A percentile compares a stretch with the other conserved stretches of the same genome.
Conservation (phyloP, 202 grass and related monocot genomes). For the Sporobolus alterniflorus region DNA sequence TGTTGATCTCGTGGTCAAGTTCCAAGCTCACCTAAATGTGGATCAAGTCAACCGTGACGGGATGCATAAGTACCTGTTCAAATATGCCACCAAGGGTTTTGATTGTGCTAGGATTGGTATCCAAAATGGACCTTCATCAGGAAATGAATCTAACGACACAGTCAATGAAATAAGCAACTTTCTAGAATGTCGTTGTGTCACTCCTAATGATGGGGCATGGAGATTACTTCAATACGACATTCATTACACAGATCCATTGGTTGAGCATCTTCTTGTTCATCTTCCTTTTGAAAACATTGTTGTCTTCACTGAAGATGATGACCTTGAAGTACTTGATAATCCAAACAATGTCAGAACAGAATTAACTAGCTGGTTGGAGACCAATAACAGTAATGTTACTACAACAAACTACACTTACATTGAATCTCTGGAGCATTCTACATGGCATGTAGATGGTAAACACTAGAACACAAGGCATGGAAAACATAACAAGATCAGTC, state of each 20-base stretch:
- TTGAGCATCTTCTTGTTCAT: background rate
- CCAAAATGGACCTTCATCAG: no score
- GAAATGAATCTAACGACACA: no score
- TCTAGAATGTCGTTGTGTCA: background rate
- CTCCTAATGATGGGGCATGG: background rate
- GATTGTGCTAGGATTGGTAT: background rate
- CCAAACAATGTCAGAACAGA: no score
- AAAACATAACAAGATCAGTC: background rate
- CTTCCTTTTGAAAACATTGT: no score
- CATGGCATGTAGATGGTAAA: background rate
- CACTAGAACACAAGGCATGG: background rate
- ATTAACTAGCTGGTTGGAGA: background rate
- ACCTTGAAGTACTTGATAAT: no score
- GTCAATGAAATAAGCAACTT: background rate
- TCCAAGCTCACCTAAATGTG: background rate
- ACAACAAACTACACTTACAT: background rate
- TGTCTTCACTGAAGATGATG: no score
- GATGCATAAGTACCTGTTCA: background rate
- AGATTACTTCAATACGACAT: background rate
- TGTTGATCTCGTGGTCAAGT: background rate
- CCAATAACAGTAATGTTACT: background rate
- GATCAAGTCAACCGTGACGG: background rate
- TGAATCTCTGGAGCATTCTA: background rate
- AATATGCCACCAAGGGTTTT: background rate
- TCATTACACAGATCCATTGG: background rate